Evolutionary conservation across 352 stramenopile species (phyloP).

Genomic region (Phytophthora kernoviae): DNA sequence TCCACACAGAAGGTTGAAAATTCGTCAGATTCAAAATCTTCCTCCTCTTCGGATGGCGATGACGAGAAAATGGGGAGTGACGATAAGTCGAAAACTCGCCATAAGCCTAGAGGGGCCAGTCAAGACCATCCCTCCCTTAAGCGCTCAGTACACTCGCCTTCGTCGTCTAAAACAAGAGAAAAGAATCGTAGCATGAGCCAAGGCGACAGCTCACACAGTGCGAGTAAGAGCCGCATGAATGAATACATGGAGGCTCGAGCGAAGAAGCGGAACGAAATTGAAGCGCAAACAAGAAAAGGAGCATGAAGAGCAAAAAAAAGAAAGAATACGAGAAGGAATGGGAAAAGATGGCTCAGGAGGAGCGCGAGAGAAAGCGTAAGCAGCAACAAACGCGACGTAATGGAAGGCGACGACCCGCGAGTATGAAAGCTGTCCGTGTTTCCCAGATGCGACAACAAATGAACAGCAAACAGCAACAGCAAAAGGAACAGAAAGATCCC

Average conservation of each 20-base stretch:
- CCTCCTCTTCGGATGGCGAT: constrained; percentile 24
- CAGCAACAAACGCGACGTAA: constrained; percentile 75
- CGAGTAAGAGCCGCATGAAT: constrained; percentile 88
- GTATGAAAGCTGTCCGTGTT: constrained; percentile 83
- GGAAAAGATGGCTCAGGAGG: constrained; percentile 89
- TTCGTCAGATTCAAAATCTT: constrained; percentile 29
- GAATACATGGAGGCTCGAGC: constrained; percentile 88
- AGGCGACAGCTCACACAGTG: constrained; percentile 32
- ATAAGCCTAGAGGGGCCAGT: constrained; percentile 30
- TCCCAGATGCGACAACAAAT: constrained; percentile 88
- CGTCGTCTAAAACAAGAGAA: constrained; percentile 41
- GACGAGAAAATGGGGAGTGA: constrained; percentile 15
- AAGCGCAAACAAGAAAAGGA: constrained; percentile 78
- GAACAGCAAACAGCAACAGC: constrained; percentile 65
- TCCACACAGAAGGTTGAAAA: constrained; percentile 20
- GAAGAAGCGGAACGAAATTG: constrained; percentile 78
- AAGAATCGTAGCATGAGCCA: constrained; percentile 47
- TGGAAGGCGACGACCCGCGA: constrained; percentile 69
- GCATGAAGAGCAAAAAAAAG: constrained; percentile 74
- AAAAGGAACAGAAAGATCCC: constrained; percentile 46
- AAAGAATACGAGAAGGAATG: constrained; percentile 90
- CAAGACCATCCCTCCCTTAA: constrained; percentile 20
- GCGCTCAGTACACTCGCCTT: constrained; percentile 37
- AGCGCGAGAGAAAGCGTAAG: constrained; percentile 81
- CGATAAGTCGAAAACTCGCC: constrained; percentile 31